Evolutionary conservation across 257 asterid genomes (phyloP).

Genomic region (Lantana camara): DNA sequence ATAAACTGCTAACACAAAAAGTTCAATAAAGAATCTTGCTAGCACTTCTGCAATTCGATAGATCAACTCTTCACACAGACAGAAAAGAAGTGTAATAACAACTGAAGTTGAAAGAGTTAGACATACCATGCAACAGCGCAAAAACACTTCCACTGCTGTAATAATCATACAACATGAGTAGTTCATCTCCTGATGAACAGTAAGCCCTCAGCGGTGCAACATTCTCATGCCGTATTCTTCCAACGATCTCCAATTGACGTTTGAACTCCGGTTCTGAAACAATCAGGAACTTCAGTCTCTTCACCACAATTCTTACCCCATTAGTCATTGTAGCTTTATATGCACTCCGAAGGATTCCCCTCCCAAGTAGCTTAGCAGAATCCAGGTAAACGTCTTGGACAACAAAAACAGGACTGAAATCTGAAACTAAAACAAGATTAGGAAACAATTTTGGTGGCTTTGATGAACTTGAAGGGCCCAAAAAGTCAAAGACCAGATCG

Average conservation of each 20-base stretch:
- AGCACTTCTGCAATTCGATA: too few relatives aligned
- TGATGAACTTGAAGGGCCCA: too few relatives aligned
- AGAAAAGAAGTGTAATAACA: too few relatives aligned
- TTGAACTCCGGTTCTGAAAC: constrained; percentile 15
- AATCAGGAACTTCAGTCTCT: constrained; percentile 18
- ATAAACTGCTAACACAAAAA: too few relatives aligned
- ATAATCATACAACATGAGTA: constrained; percentile 26
- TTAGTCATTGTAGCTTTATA: constrained; percentile 12
- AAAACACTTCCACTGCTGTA: constrained; percentile 9
- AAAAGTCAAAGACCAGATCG: too few relatives aligned
- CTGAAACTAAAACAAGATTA: too few relatives aligned
- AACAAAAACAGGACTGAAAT: too few relatives aligned
- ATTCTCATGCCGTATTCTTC: constrained; percentile 28
- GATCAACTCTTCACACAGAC: too few relatives aligned
- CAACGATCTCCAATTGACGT: constrained; percentile 24
- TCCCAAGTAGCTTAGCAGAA: constrained; percentile 21
- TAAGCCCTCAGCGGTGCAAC: not conserved
- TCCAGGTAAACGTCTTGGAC: too few relatives aligned
- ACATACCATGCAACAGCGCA: constrained; percentile 13
- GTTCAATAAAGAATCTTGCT: too few relatives aligned
- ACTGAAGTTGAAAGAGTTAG: too few relatives aligned
- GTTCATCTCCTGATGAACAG: constrained; percentile 12
- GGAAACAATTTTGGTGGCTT: too few relatives aligned
- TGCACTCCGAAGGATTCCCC: constrained; percentile 26
- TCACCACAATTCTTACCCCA: constrained; percentile 16